These are phyloP conservation scores for Aspergillus novoparasiticus DNA, from an alignment of 2,329 filamentous ascomycete genomes.

Conservation along the genomic window DNA sequence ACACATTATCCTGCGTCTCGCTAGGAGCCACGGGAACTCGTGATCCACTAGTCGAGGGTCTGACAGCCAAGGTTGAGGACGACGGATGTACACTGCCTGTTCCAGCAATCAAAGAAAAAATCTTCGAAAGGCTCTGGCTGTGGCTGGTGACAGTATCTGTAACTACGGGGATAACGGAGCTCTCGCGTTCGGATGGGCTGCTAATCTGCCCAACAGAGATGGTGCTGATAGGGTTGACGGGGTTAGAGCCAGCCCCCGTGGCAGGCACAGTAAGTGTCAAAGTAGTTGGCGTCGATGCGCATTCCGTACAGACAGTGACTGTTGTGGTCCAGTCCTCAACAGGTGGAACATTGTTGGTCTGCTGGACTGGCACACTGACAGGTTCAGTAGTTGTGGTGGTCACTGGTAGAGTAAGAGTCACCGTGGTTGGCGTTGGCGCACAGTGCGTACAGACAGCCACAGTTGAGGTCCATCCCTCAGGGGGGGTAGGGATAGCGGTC, in stretches of 20 bases:
- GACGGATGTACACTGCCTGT: slow-evolving; percentile 13
- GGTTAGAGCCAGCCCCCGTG: slow-evolving; percentile 3
- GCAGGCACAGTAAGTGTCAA: slow-evolving; percentile 14
- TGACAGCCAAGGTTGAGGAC: slow-evolving; percentile 20
- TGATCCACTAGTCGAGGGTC: slow-evolving; percentile 15
- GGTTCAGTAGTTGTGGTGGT: slow-evolving; percentile 16
- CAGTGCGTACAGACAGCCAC: slow-evolving; percentile 44
- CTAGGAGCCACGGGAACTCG: slow-evolving; percentile 17
- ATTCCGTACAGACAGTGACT: slow-evolving; percentile 12
- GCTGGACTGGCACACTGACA: slow-evolving; percentile 9
- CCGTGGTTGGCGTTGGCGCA: slow-evolving; percentile 40
- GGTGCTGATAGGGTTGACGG: slow-evolving; percentile 2
- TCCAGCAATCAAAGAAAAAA: slow-evolving; percentile 10
- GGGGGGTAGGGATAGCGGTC: slow-evolving; percentile 25
- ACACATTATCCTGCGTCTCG: slow-evolving; percentile 16
- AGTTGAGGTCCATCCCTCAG: slow-evolving; percentile 44
- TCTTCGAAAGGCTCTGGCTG: slow-evolving; percentile 6
- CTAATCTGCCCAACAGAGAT: slow-evolving; percentile 3
- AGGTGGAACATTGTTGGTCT: slow-evolving; percentile 10
- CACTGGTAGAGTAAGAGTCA: slow-evolving; percentile 37
- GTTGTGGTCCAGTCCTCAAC: slow-evolving; percentile 11
- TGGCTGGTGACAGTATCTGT: neutral
- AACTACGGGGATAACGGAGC: neutral
- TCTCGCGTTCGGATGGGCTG: slow-evolving; percentile 2
- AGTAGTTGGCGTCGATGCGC: slow-evolving; percentile 11